Base-by-base conservation (phyloP, 768 basidiomycete genomes). In the Gloeostereum incarnatum region DNA sequence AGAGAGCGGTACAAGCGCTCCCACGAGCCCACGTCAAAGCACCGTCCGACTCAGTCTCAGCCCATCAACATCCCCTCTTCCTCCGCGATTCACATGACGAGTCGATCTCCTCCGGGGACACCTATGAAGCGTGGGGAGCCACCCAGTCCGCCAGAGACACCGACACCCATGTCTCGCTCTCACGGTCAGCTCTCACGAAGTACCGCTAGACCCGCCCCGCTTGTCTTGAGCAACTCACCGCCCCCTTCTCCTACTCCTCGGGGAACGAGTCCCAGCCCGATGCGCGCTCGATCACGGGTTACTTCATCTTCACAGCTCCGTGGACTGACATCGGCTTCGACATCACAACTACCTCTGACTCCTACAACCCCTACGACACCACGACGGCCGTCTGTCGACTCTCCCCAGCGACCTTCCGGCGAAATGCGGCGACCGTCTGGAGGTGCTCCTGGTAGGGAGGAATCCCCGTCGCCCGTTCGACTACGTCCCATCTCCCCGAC, bases 311-410 rank as follows among this genome's bases (percentile, higher is more conserved):
- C 59, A 7, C 61, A 59, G 19, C n/a, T n/a, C n/a, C 66, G 69
- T 42, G 65, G 66, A 20, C 48, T 68, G 14, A 52, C 62, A 5
- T 74, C 78, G 2, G 48, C 66, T 4, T 76, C 78, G 3, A 55
- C 71, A 2, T 67, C 74, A 2, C 68, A 73, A 45, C 58, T 75
- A 36, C 69, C 71, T n/a, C 55, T 69, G 6, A 53, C 66, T 9
- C 52, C 61, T 3, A 40, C 53, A 18, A 36, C 53, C 34, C 51
- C 50, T 25, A 54, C 57, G 39, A 45, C 54, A 11, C 58, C 55
- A 13, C 48, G 40, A 17, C 43, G 60, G 45, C 42, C 58, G 40
- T 42, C 58, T 47, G 26, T 55, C 46, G 48, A 62, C 48, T 48
- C 43, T 5, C 49, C 60, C 24, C 58, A 60, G 25, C 55, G 60